Evolutionary conservation across 768 basidiomycete species (phyloP).

Genomic region (Pleurotus pulmonarius): DNA sequence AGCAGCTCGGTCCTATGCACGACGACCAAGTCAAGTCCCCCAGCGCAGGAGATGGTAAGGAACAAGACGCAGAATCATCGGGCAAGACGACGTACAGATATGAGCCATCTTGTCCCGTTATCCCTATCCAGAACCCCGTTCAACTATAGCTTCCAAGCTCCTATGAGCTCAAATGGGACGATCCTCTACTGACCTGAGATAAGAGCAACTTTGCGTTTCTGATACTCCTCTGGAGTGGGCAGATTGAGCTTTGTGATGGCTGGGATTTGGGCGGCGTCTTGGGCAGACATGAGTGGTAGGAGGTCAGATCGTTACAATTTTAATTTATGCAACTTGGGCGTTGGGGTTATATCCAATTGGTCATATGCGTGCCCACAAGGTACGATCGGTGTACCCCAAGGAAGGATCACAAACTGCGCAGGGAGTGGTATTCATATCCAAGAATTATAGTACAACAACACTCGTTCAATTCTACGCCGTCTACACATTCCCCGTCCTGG

Average conservation of each 20-base stretch:
- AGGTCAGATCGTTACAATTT: too few species aligned
- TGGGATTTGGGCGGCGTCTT: constrained; percentile 26
- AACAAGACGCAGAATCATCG: too few species aligned
- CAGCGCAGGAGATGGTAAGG: too few species aligned
- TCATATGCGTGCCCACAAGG: too few species aligned
- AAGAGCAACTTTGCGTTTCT: constrained; percentile 88
- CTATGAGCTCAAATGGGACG: background rate
- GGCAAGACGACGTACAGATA: constrained; percentile 62
- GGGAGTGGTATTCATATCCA: too few species aligned
- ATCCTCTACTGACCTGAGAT: constrained; percentile 66
- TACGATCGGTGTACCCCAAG: too few species aligned
- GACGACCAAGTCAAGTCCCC: too few species aligned
- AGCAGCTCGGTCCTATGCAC: constrained; percentile 71
- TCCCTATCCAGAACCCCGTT: constrained; percentile 46
- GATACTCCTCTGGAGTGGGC: constrained; percentile 77
- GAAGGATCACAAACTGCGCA: too few species aligned
- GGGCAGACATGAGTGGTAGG: constrained; percentile 34
- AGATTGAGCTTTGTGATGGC: constrained; percentile 53
- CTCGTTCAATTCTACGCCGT: too few species aligned
- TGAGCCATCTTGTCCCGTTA: constrained; percentile 95
- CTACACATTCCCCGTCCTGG: constrained; percentile 44
- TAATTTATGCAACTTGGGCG: too few species aligned
- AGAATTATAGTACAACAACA: too few species aligned
- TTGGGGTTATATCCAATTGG: too few species aligned
- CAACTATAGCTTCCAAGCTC: constrained; percentile 9